phyloP scores from a whole-genome alignment of 257 asterid genomes.

The Lycium barbarum region DNA sequence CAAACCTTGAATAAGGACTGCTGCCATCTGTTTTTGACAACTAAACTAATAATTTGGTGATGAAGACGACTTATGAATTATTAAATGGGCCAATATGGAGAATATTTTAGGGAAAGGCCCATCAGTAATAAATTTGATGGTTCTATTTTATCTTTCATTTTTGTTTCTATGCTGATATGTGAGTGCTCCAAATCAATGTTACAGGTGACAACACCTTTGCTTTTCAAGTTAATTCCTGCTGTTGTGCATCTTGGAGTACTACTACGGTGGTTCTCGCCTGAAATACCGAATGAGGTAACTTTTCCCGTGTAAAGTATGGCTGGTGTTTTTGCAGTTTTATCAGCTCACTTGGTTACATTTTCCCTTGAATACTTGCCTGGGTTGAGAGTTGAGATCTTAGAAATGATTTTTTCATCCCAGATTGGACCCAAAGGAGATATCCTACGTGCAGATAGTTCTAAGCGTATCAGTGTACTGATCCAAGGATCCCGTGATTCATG shows the following conservation, averaged over 20 bases:
- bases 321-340: conserved; percentile 15
- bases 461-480: conserved; percentile 67
- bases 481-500: conserved; percentile 69
- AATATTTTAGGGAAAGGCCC: not conserved
- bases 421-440: conserved; percentile 73
- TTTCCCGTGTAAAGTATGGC: not conserved
- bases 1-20: not conserved
- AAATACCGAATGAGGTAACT: conserved; percentile 64
- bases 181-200: conserved; percentile 34
- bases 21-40: not conserved
- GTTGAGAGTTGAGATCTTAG: conserved; percentile 49
- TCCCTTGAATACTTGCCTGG: conserved; percentile 35
- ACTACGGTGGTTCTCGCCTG: conserved; percentile 77
- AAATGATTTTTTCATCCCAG: conserved; percentile 61
- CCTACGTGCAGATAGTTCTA: conserved; percentile 72
- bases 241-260: conserved; percentile 80
- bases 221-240: conserved; percentile 84
- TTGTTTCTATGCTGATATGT: conserved; percentile 12
- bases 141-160: not conserved
- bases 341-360: conserved; percentile 32
- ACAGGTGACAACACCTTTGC: conserved; percentile 85
- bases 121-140: not conserved
- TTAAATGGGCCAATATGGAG: not conserved
- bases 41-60: conserved; percentile 10
- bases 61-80: not conserved